Conservation (phyloP, 1,284 basidiomycete genomes). For the Takashimella koratensis region DNA sequence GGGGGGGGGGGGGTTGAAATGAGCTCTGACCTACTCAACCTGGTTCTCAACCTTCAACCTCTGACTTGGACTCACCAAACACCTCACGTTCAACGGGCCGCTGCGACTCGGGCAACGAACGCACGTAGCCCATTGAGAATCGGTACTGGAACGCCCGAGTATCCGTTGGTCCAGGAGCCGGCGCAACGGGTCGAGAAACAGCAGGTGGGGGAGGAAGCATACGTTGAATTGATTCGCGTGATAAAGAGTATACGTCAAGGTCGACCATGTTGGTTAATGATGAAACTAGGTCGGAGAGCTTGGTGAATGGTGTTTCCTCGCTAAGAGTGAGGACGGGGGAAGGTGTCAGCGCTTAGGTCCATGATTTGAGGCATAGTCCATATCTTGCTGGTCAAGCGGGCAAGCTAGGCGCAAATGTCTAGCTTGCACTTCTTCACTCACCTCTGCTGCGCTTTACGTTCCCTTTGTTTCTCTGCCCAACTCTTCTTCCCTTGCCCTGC, state of each 20-base stretch:
- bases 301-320: constrained; percentile 38
- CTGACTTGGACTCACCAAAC: constrained; percentile 45
- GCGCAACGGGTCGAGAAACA: constrained; percentile 4
- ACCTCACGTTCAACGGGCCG: constrained; percentile 48
- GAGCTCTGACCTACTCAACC: not conserved
- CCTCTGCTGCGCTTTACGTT: constrained; percentile 38
- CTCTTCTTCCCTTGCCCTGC: constrained; percentile 32
- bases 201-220: constrained; percentile 37
- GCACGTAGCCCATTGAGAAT: constrained; percentile 46
- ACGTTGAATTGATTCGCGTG: constrained; percentile 47
- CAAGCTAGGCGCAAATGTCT: too few species aligned
- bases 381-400: too few species aligned
- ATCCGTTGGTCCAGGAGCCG: constrained; percentile 24
- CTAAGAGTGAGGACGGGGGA: constrained; percentile 7
- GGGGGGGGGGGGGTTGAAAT: not conserved
- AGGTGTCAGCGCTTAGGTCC: too few species aligned
- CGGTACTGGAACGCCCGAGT: constrained; percentile 47
- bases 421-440: too few species aligned
- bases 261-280: constrained; percentile 44
- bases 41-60: not conserved
- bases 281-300: constrained; percentile 46
- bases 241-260: constrained; percentile 49
- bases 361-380: too few species aligned
- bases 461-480: constrained; percentile 49
- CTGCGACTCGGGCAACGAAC: constrained; percentile 41